Conservation (phyloP, 2,329 filamentous ascomycete species). For the Tolypocladium nubicola region DNA sequence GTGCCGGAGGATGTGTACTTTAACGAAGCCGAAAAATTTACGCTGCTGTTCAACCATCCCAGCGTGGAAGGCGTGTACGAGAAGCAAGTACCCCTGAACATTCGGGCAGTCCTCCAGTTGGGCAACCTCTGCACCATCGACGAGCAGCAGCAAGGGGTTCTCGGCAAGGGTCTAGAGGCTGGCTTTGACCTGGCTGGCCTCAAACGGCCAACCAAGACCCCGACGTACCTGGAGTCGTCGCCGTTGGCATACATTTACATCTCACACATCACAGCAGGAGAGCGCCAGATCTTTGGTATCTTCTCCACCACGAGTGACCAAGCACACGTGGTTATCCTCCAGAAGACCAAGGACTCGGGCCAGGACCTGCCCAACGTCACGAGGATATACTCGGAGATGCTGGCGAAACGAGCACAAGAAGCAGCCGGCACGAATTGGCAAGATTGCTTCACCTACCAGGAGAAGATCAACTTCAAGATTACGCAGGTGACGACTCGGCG, state of each 20-base stretch:
- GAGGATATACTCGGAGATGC: slow-evolving; percentile 73
- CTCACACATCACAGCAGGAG: slow-evolving; percentile 84
- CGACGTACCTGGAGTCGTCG: slow-evolving; percentile 63
- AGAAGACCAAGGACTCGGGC: slow-evolving; percentile 63
- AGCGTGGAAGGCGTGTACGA: slow-evolving; percentile 98
- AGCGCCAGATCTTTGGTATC: slow-evolving; percentile 85
- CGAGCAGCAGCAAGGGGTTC: slow-evolving; percentile 75
- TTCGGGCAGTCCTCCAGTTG: slow-evolving; percentile 78
- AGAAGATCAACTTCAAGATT: slow-evolving; percentile 74
- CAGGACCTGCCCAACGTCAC: slow-evolving; percentile 85
- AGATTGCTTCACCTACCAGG: slow-evolving; percentile 76
- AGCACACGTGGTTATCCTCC: slow-evolving; percentile 81
- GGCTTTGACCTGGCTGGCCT: slow-evolving; percentile 82
- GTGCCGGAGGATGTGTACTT: slow-evolving; percentile 85
- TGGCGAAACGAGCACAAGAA: slow-evolving; percentile 55
- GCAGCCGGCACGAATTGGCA: slow-evolving; percentile 63
- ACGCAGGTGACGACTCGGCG: slow-evolving; percentile 81
- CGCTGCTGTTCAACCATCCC: slow-evolving; percentile 75
- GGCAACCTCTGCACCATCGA: slow-evolving; percentile 92
- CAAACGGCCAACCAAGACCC: slow-evolving; percentile 52
- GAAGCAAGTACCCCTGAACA: slow-evolving; percentile 76
- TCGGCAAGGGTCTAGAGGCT: slow-evolving; percentile 85
- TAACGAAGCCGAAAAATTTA: slow-evolving; percentile 72
- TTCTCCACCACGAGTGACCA: slow-evolving; percentile 76
- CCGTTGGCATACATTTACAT: slow-evolving; percentile 79